Evolutionary conservation across 2,329 filamentous ascomycete species (phyloP).

Genomic region (Pyrenophora seminiperda): DNA sequence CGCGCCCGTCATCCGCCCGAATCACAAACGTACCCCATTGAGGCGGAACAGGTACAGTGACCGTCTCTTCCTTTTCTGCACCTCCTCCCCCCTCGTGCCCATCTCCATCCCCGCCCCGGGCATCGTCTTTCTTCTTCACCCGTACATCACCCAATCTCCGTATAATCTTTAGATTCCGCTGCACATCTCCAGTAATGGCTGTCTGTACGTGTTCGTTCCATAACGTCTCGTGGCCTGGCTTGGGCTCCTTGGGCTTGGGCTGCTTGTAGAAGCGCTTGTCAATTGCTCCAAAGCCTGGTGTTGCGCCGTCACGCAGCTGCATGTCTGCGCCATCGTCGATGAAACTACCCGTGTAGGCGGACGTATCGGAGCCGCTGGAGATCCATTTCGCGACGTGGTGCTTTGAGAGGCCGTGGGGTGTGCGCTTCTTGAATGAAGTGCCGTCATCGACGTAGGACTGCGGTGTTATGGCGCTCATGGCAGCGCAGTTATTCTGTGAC

Average conservation of each 20-base stretch:
- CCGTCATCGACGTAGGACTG: slow-evolving; percentile 36
- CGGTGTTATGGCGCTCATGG: slow-evolving; percentile 24
- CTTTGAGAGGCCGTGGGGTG: slow-evolving; percentile 10
- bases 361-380: slow-evolving; percentile 10
- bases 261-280: slow-evolving; percentile 23
- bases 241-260: slow-evolving; percentile 1
- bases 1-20: slow-evolving; percentile 27
- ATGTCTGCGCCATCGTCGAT: slow-evolving; percentile 40
- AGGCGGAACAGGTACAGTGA: slow-evolving; percentile 24
- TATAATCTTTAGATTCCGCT: slow-evolving; percentile 20
- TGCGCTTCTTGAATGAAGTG: slow-evolving; percentile 21
- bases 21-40: slow-evolving; percentile 35
- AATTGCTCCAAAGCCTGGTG: slow-evolving; percentile 24
- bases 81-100: neutral
- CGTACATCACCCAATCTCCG: slow-evolving; percentile 12
- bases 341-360: slow-evolving; percentile 33
- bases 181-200: slow-evolving; percentile 33
- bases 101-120: neutral
- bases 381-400: slow-evolving; percentile 21
- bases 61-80: slow-evolving; percentile 2
- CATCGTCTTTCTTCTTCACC: slow-evolving; percentile 3
- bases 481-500: neutral
- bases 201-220: slow-evolving; percentile 30
- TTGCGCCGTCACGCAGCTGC: neutral
- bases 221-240: neutral